Base-by-base conservation (phyloP, 805 yeast species). In the Alloascoidea africana region DNA sequence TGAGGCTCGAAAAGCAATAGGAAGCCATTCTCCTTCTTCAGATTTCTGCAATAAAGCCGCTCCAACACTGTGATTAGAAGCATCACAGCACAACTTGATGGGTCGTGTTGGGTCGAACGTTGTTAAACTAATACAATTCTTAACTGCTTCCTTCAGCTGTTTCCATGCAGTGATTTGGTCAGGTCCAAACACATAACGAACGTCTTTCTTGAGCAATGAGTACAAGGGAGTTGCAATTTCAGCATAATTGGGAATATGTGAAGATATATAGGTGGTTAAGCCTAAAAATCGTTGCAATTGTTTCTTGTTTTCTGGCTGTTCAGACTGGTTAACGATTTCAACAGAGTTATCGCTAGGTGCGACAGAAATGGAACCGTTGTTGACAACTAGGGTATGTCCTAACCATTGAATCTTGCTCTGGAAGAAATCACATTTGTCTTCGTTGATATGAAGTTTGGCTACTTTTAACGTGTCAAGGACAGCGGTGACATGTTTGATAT, bases 201-300 rank as follows among this genome's bases (percentile, higher is more conserved):
- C 30, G 30, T 8, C n/a, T n/a, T 23, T 23, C n/a, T 23, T 23
- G 8, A 23, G n/a, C 13, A 23, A n/a, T 8, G 13, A n/a, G n/a
- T 23, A n/a, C n/a, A 23, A n/a, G n/a, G 30, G 30, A 8, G 8
- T n/a, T 23, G 30, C 30, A n/a, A 23, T 23, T 8, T 8, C 8
- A n/a, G 30, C 8, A 23, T 23, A 23, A n/a, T 23, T 23, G 30
- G 30, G 30, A 8, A 23, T 23, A 23, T 23, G 30, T n/a, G 30
- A 8, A 8, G 13, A 23, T 23, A 23, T n/a, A n/a, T 23, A 23
- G n/a, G 30, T 23, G 8, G 30, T 23, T 23, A 23, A 23, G 8
- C 30, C 30, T n/a, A 23, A 23, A n/a, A 23, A 23, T n/a, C 30
- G 30, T 23, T 23, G 30, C 30, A 23, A 23, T 23, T 8, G n/a